Evolutionary conservation across 2,329 filamentous ascomycete genomes (phyloP), one percentile per base, ranked within the genome.

Genomic region (Trichoderma atroviride): DNA sequence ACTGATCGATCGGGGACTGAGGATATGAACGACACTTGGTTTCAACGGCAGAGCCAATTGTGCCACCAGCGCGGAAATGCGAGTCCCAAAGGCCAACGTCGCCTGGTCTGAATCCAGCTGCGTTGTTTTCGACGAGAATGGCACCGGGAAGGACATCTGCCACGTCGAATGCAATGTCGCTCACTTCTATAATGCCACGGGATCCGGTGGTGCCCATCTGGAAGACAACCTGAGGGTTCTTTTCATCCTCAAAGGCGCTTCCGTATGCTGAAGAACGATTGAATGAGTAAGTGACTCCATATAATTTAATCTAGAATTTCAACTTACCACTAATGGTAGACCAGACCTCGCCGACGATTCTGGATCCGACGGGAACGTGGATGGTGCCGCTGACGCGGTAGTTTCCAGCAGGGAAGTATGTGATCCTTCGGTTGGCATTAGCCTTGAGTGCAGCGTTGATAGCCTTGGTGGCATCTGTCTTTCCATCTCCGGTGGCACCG

Each of bases 391-490:
- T 81, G 1, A 84, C 67, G 13, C 76, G 75, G 67, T 86, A 87
- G 1, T 77, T 77, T 40, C 72, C 75, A 9, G 29, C 70, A 53
- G 69, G 69, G 19, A 70, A 60, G 11, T 70, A 70, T 7, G 66
- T 69, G 59, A 70, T 70, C 4, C 66, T 27, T 33, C 56, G 47
- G 65, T 70, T 70, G 2, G 69, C 69, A 47, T 69, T 69, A 4
- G 60, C 70, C 24, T 62, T 84, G 75, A 96, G 91, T 71, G 92
- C 92, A 67, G 82, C 80, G 82, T 96, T 96, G 84, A 97, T 95
- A 58, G 93, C 92, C 1, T 81, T 88, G 0, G 93, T 96, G 76
- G 96, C 93, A 78, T 97, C 93, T n/a, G 90, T 91, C 0, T 82
- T 78, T 68, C 82, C 85, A 77, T 85, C 86, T 80, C 89, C 89